These are phyloP conservation scores for Rosa persica DNA, from an alignment of 306 rosid species.

Conservation along the genomic window DNA sequence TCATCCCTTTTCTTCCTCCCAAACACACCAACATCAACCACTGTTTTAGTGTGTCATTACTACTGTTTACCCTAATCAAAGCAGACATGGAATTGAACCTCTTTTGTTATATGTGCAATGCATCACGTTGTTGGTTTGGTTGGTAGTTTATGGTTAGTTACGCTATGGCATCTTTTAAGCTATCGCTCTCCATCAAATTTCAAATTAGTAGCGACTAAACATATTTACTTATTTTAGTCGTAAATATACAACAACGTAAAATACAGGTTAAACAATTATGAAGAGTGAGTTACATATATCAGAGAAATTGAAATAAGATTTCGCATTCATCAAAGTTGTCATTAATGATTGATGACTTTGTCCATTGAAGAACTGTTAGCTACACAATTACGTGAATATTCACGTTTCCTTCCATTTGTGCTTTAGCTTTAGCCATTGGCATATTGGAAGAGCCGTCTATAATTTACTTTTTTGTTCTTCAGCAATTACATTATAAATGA, in stretches of 20 bases:
- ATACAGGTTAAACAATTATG: neutral
- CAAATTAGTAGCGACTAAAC: neutral
- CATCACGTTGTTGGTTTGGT: neutral
- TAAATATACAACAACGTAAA: neutral
- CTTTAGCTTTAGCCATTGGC: neutral
- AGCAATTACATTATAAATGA: neutral
- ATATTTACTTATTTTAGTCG: neutral
- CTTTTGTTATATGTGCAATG: neutral
- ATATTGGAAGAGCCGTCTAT: neutral
- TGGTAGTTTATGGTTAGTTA: neutral
- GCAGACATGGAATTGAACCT: neutral
- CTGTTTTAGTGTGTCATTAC: conserved; percentile 13
- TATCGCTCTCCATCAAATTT: neutral
- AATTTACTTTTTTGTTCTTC: neutral
- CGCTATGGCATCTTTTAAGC: no score
- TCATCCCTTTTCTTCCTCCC: neutral
- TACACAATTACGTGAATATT: neutral
- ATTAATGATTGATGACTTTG: neutral
- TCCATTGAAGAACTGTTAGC: neutral
- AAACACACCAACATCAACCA: conserved; percentile 23
- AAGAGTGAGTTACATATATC: neutral
- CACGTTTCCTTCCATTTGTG: neutral
- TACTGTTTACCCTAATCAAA: neutral
- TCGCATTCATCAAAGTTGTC: neutral
- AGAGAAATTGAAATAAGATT: neutral